phyloP scores from a whole-genome alignment of 2,329 filamentous ascomycete species.

The Pseudodiploospora longispora region DNA sequence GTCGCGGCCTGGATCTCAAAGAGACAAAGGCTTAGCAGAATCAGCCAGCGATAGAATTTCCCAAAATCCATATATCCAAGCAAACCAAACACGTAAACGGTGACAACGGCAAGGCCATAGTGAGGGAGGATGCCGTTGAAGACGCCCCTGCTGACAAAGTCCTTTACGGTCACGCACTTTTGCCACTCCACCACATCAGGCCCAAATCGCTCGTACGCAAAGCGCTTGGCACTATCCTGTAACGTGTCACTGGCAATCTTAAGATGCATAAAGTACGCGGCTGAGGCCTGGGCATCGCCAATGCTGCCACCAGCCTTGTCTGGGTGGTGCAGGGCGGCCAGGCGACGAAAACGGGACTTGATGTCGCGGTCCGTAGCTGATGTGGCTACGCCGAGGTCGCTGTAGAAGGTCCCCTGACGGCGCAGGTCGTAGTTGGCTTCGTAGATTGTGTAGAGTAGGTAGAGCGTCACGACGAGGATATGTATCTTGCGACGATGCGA shows the following conservation, averaged over 20 bases:
- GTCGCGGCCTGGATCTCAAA: conserved; percentile 52
- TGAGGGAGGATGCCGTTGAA: conserved; percentile 51
- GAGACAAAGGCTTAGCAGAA: conserved; percentile 42
- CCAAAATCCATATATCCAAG: conserved; percentile 62
- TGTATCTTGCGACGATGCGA: conserved; percentile 76
- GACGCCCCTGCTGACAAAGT: conserved; percentile 61
- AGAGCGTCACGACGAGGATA: conserved; percentile 71
- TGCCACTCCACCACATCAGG: conserved; percentile 61
- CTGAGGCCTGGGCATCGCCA: conserved; percentile 19
- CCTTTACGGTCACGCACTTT: conserved; percentile 58
- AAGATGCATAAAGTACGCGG: conserved; percentile 65
- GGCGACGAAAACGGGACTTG: conserved; percentile 75
- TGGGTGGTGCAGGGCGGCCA: conserved; percentile 67
- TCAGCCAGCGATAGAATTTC: conserved; percentile 57
- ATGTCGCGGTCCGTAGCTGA: conserved; percentile 65
- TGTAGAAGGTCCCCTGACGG: conserved; percentile 67
- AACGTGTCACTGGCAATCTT: conserved; percentile 79
- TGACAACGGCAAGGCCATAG: conserved; percentile 49
- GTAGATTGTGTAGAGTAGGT: conserved; percentile 87
- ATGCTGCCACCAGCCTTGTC: conserved; percentile 58
- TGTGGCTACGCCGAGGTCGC: conserved; percentile 62
- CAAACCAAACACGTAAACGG: conserved; percentile 54
- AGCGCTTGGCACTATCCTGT: conserved; percentile 65
- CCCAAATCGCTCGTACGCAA: conserved; percentile 86
- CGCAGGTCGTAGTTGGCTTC: conserved; percentile 80